Evolutionary conservation across 148 eudicot species (phyloP).

Genomic region (Dianthus caryophyllus): DNA sequence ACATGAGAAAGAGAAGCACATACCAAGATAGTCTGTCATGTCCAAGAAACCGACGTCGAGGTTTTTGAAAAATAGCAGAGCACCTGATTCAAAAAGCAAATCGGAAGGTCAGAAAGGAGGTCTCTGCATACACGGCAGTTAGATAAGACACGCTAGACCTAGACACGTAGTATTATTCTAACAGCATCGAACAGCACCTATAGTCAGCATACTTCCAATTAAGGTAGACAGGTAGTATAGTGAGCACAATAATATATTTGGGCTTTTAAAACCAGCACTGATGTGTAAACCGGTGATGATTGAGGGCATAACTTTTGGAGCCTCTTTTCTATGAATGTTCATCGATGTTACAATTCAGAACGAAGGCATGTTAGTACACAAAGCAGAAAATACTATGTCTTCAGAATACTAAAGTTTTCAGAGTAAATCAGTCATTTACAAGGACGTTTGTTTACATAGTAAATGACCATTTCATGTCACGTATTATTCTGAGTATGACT

Average conservation of each 20-base stretch:
- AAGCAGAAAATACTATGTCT: too few relatives aligned
- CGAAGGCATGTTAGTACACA: neutral
- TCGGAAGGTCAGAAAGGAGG: slow-evolving; percentile 6
- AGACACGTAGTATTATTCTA: neutral
- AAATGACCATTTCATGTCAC: neutral
- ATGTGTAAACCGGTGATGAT: neutral
- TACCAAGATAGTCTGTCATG: slow-evolving; percentile 67
- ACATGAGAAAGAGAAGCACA: slow-evolving; percentile 6
- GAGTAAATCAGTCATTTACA: too few relatives aligned
- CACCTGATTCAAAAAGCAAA: slow-evolving; percentile 38
- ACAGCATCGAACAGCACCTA: neutral
- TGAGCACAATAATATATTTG: neutral
- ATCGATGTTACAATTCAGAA: slow-evolving; percentile 6
- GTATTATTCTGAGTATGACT: neutral
- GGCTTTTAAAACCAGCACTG: neutral
- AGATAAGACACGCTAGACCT: neutral
- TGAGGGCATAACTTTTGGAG: neutral
- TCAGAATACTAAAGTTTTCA: too few relatives aligned
- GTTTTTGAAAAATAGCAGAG: slow-evolving; percentile 39
- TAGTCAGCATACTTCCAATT: neutral
- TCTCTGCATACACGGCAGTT: neutral
- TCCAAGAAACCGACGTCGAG: slow-evolving; percentile 57
- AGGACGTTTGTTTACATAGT: neutral
- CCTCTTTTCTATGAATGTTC: neutral
- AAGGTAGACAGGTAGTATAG: neutral